A percentile compares a stretch with the other conserved stretches of the same genome.
phyloP scores from a whole-genome alignment of 495 filamentous ascomycete genomes.

The Lasiosphaeriaceae sp. region DNA sequence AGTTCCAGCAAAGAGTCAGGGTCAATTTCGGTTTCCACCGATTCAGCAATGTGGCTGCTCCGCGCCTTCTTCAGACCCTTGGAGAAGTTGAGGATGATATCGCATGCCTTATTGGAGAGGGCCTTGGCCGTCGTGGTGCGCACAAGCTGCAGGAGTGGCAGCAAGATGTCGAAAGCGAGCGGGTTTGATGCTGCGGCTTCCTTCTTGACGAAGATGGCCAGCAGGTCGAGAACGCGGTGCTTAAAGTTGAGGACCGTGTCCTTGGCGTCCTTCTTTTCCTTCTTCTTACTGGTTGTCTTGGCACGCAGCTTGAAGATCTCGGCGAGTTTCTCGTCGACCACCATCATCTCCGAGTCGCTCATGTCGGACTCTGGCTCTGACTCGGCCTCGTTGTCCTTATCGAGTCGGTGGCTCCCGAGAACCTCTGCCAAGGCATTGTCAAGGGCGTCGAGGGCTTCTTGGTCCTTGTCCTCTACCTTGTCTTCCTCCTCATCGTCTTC shows the following conservation, averaged over 20 bases:
- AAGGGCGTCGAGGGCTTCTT: constrained; percentile 54
- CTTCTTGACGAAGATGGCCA: constrained; percentile 81
- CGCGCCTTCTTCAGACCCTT: constrained; percentile 60
- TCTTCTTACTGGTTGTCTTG: constrained; percentile 58
- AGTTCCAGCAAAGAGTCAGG: constrained; percentile 47
- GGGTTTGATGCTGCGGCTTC: constrained; percentile 60
- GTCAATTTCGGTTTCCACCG: constrained; percentile 30
- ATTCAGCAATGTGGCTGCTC: constrained; percentile 11
- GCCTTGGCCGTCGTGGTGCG: constrained; percentile 61
- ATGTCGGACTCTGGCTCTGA: constrained; percentile 66
- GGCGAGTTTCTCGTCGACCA: constrained; percentile 72
- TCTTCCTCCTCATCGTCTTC: constrained; percentile 24
- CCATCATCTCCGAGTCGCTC: constrained; percentile 95
- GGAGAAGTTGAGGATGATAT: constrained; percentile 65
- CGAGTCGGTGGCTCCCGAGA: constrained; percentile 59
- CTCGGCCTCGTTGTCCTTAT: constrained; percentile 43
- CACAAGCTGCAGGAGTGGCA: constrained; percentile 52
- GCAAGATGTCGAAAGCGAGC: constrained; percentile 60
- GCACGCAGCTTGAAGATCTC: constrained; percentile 75
- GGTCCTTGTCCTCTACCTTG: constrained; percentile 42
- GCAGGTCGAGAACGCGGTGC: constrained; percentile 81
- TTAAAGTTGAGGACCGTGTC: constrained; percentile 95
- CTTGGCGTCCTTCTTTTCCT: constrained; percentile 79
- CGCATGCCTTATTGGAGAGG: constrained; percentile 66
- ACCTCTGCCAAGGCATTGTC: constrained; percentile 75